Base-by-base conservation (phyloP, 2,329 filamentous ascomycete species). In the Trichoderma sp. region DNA sequence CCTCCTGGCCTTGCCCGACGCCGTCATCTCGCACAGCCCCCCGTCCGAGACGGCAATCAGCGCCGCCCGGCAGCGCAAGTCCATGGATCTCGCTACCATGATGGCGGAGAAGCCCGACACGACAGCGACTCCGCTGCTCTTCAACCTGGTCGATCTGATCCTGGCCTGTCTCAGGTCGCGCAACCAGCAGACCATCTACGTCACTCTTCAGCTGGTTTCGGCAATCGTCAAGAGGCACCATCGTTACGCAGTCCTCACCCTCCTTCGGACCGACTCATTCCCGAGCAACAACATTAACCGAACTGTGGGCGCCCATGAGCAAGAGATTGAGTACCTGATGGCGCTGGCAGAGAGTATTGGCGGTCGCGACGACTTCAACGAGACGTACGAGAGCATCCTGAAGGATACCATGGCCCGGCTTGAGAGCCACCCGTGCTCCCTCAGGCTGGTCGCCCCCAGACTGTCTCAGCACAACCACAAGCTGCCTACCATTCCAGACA, bases 141-240 rank as follows among this genome's bases (percentile, higher is more conserved):
- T 97, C 80, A 98, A 96, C 73, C 81, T 99, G 10, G 91, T 96
- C 26, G 95, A 99, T 77, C 84, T 99, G 14, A 89, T 97, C 34
- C 82, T 96, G 3, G 91, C 93, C 43, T 96, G 93, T 72, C 81
- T 97, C 28, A 85, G 88, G 65, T 98, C 95, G 0, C 83, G 85
- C 51, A 97, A 95, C 72, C 85, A 90, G 60, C 93, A 97, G 74
- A 98, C 95, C 0, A 90, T 97, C 17, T 88, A 92, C 68, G 92
- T 96, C 12, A 96, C 94, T 0, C 81, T 99, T 52, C 93, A 94
- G 70, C 83, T 99, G 7, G 85, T 96, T 17, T 94, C 92, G 3
- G 88, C 92, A 12, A 91, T 99, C 68, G 81, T 98, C 65, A 89
- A 90, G 74, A 88, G 92, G 69, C 94, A 98, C 75, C 93, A 96